phyloP scores from a whole-genome alignment of 352 stramenopile genomes.

The Peronosclerospora sorghi region DNA sequence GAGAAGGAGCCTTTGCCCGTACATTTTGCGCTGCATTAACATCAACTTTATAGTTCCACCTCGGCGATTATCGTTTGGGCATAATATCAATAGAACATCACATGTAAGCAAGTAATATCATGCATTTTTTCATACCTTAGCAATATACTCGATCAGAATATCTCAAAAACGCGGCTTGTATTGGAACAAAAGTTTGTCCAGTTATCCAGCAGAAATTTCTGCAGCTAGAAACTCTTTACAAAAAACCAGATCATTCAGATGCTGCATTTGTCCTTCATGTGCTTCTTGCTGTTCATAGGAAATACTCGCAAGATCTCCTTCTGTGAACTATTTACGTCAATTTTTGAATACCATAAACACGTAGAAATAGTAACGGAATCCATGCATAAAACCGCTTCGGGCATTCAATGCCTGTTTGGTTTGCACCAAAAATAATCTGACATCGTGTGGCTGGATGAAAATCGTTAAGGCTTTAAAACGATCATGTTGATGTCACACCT shows the following conservation, averaged over 20 bases:
- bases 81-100: conserved; percentile 8
- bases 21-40: no score
- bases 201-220: conserved; percentile 72
- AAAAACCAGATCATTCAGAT: conserved; percentile 47
- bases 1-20: no score
- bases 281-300: conserved; percentile 57
- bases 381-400: no score
- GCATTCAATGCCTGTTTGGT: no score
- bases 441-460: conserved; percentile 60
- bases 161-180: conserved; percentile 50
- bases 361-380: neutral
- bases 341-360: neutral
- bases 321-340: conserved; percentile 28
- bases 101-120: neutral
- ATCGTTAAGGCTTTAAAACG: conserved; percentile 33
- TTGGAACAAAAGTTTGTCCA: conserved; percentile 86
- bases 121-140: neutral
- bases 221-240: conserved; percentile 66
- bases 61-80: conserved; percentile 15
- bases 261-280: conserved; percentile 29
- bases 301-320: conserved; percentile 76
- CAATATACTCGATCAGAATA: conserved; percentile 45
- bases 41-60: conserved; percentile 25
- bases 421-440: conserved; percentile 17
- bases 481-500: conserved; percentile 62